Percentiles rank a stretch among this genome's conserved stretches.
These are phyloP conservation scores for Ehretia macrophylla DNA, from an alignment of 257 asterid genomes.

Conservation along the genomic window DNA sequence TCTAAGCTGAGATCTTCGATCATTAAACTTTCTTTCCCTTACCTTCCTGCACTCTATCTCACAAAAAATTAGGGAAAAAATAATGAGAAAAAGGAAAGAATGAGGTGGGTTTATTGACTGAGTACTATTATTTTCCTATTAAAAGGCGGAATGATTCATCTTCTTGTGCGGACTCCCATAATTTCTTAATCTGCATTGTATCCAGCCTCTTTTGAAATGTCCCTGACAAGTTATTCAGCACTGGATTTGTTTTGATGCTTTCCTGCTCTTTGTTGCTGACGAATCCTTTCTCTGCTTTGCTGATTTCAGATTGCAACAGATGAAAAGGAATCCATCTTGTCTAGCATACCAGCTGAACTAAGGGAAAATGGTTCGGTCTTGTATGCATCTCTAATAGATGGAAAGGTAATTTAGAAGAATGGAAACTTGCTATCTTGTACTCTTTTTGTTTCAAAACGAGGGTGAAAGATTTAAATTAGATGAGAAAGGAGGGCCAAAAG, in stretches of 20 bases:
- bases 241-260: neutral
- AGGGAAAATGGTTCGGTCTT: slow-evolving; percentile 75
- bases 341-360: slow-evolving; percentile 65
- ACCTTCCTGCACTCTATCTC: neutral
- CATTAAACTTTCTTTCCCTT: too few relatives aligned
- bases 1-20: neutral
- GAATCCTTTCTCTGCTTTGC: slow-evolving; percentile 6
- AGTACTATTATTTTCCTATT: too few relatives aligned
- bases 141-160: too few relatives aligned
- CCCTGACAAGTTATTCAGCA: neutral
- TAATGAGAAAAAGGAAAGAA: too few relatives aligned
- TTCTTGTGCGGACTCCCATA: too few relatives aligned
- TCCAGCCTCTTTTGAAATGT: slow-evolving; percentile 1
- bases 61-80: too few relatives aligned
- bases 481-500: too few relatives aligned
- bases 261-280: neutral
- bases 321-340: slow-evolving; percentile 72
- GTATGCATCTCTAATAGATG: slow-evolving; percentile 76
- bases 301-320: slow-evolving; percentile 66
- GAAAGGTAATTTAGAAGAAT: slow-evolving; percentile 52
- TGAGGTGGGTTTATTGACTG: too few relatives aligned
- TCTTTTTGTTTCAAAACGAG: neutral
- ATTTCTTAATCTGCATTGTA: too few relatives aligned
- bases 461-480: too few relatives aligned
- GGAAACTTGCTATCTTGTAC: neutral